Conservation (phyloP, 495 filamentous ascomycete genomes). For the Xanthoparmelia taractica region DNA sequence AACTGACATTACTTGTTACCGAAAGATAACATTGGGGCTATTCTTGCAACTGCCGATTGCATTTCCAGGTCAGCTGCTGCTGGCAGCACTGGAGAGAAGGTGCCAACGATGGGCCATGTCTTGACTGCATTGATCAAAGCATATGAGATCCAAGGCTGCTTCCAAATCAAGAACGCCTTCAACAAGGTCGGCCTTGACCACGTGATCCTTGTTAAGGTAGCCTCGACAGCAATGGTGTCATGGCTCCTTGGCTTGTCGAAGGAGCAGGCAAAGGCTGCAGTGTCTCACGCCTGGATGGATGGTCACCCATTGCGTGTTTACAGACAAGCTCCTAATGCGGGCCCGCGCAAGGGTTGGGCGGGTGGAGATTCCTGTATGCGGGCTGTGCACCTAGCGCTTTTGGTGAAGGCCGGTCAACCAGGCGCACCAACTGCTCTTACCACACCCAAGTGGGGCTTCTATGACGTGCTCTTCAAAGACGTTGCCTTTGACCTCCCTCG, state of each 20-base stretch:
- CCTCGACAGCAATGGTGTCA: slow-evolving; percentile 34
- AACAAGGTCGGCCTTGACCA: slow-evolving; percentile 40
- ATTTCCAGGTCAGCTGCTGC: background rate
- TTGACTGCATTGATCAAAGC: slow-evolving; percentile 38
- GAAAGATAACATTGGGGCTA: slow-evolving; percentile 41
- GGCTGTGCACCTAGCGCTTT: slow-evolving; percentile 37
- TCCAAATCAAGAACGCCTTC: slow-evolving; percentile 36
- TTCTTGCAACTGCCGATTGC: slow-evolving; percentile 30
- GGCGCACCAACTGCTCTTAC: slow-evolving; percentile 33
- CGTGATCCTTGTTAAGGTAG: slow-evolving; percentile 40
- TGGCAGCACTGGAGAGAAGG: slow-evolving; percentile 21
- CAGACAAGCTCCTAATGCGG: slow-evolving; percentile 33
- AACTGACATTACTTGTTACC: too few species aligned
- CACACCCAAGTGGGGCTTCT: slow-evolving; percentile 35
- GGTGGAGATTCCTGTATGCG: slow-evolving; percentile 39
- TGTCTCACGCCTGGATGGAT: slow-evolving; percentile 40
- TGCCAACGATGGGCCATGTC: background rate
- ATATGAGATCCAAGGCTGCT: slow-evolving; percentile 43
- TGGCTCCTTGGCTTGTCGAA: slow-evolving; percentile 34
- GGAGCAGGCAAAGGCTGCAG: slow-evolving; percentile 30
- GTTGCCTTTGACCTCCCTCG: slow-evolving; percentile 25
- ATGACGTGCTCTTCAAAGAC: slow-evolving; percentile 26
- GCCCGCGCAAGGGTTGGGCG: slow-evolving; percentile 43
- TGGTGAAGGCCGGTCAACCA: slow-evolving; percentile 31
- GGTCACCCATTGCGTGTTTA: slow-evolving; percentile 35